These are phyloP conservation scores for Zoysia matrella DNA, from an alignment of 202 grass and related monocot genomes.

Conservation along the genomic window DNA sequence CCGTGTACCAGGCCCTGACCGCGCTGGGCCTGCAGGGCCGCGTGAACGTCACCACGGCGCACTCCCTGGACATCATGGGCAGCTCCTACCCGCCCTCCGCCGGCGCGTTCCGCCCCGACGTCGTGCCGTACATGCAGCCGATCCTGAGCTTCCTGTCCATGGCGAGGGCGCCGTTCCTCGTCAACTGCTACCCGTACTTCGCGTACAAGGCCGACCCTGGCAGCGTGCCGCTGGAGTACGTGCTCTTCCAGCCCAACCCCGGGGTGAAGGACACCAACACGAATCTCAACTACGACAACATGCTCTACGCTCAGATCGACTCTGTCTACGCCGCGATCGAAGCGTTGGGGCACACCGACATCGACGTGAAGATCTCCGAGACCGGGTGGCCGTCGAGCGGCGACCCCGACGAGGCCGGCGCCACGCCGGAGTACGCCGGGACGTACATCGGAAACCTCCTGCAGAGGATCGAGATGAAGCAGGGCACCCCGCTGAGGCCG, in stretches of 20 bases:
- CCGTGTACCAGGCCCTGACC: constrained; percentile 59
- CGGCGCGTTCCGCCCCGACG: constrained; percentile 68
- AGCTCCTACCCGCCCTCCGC: constrained; percentile 85
- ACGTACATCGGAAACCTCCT: constrained; percentile 83
- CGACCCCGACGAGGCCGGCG: constrained; percentile 75
- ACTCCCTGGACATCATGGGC: constrained; percentile 81
- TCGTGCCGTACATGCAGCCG: constrained; percentile 61
- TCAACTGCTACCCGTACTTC: constrained; percentile 95
- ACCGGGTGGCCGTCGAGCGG: constrained; percentile 96
- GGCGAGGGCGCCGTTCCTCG: constrained; percentile 73
- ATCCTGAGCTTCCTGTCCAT: constrained; percentile 73
- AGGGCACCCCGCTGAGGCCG: constrained; percentile 81
- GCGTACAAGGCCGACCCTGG: constrained; percentile 75
- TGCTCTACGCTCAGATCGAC: constrained; percentile 64
- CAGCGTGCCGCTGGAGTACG: constrained; percentile 72
- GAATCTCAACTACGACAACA: constrained; percentile 51
- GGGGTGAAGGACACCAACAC: constrained; percentile 68
- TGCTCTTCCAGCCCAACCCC: constrained; percentile 79
- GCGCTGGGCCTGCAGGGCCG: constrained; percentile 66
- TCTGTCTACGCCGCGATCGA: constrained; percentile 78
- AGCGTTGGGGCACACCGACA: constrained; percentile 61
- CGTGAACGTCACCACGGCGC: constrained; percentile 85
- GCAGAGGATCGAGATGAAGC: constrained; percentile 68
- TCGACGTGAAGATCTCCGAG: constrained; percentile 91
- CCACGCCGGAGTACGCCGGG: constrained; percentile 77